phyloP scores from a whole-genome alignment of 331 rosid species.

The Quercus phellos region DNA sequence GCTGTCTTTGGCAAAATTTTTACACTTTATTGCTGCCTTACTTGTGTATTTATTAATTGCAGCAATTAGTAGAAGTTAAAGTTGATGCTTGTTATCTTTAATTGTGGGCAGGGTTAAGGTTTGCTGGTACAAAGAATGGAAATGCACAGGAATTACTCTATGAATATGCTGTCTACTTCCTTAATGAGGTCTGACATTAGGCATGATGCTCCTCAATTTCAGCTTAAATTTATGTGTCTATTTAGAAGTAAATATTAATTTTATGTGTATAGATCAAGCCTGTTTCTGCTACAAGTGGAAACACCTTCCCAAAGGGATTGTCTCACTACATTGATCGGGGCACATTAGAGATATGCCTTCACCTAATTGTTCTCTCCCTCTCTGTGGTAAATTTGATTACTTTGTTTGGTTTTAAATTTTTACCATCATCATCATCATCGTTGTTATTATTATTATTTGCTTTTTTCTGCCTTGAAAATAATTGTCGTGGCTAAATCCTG shows the following conservation, averaged over 20 bases:
- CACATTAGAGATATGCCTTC: slow-evolving; percentile 89
- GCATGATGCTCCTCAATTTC: slow-evolving; percentile 15
- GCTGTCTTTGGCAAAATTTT: not conserved
- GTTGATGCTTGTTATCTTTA: slow-evolving; percentile 15
- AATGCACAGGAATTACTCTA: slow-evolving; percentile 80
- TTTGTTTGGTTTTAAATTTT: not conserved
- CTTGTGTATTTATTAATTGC: not conserved
- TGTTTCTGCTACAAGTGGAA: slow-evolving; percentile 53
- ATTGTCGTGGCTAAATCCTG: slow-evolving; percentile 4
- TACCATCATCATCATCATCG: not conserved
- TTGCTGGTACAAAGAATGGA: slow-evolving; percentile 89
- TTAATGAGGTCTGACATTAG: slow-evolving; percentile 66
- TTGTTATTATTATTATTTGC: not conserved
- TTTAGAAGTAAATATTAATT: slow-evolving; percentile 15
- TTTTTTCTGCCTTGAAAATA: not conserved
- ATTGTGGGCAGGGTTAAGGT: slow-evolving; percentile 66
- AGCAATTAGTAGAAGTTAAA: slow-evolving; percentile 10
- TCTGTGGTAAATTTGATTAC: slow-evolving; percentile 60
- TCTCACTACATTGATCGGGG: slow-evolving; percentile 82
- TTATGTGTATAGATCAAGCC: slow-evolving; percentile 67
- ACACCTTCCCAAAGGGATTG: slow-evolving; percentile 73
- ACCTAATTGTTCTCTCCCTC: slow-evolving; percentile 82
- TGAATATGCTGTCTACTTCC: slow-evolving; percentile 73
- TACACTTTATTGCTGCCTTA: not conserved
- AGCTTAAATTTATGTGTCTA: slow-evolving; percentile 11